Evolutionary conservation across 352 stramenopile genomes (phyloP), one percentile per base, ranked within the genome.

Genomic region (Stramenopiles sp.): DNA sequence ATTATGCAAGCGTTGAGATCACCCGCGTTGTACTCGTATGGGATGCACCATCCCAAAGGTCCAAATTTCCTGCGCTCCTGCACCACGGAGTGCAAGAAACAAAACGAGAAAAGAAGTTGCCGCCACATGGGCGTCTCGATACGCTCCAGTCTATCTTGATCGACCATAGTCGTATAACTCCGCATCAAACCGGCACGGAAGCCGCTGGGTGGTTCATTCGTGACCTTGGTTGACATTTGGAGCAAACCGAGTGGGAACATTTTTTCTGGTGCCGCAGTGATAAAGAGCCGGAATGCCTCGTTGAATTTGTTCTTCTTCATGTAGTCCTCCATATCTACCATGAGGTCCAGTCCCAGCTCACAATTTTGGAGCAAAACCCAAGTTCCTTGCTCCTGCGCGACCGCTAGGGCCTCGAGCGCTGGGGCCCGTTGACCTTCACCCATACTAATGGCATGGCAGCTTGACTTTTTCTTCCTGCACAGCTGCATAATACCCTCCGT

Each of bases 181-280:
- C 95, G 92, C 55, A 98, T 84, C 32, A 99, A 84, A 30, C 94
- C 95, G 0, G 95, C 95, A 27, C 95, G 92, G 8, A 99, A 85
- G 8, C 96, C 96, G 82, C 96, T 90, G 0, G 95, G 96, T 44
- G 95, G 95, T 81, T 99, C 95, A 82, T 99, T 98, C 1, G 96
- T 98, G 30, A 99, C 95, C 84, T 99, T 99, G 32, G 94, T 98
- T 67, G 92, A 97, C 95, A 98, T 98, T 85, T 99, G 96, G 75
- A 99, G 88, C 84, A 99, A 86, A 0, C 95, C 95, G 0, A 99
- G 85, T 0, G 96, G 96, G 85, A 99, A 99, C 81, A 97, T 89
- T 76, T 95, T 88, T 85, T 97, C 94, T 0, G 96, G 96, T 8
- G 98, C 87, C 44, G 95, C 95, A 4, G 95, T 99, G 78, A 99